phyloP scores from a whole-genome alignment of 129 eudicot genomes.

The Chrysanthemum seticuspe region DNA sequence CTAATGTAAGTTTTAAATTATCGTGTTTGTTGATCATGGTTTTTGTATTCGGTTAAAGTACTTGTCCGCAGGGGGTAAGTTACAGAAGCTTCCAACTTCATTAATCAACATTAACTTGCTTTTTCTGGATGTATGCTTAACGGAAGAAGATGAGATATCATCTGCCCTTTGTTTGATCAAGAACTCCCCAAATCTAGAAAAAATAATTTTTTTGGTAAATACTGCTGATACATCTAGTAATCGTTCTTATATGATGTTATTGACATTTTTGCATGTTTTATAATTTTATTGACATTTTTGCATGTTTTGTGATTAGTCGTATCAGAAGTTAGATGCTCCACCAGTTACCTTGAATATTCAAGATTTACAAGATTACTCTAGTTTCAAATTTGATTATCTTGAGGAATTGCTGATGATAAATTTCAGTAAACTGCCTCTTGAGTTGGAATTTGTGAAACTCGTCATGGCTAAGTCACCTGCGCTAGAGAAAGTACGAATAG shows the following conservation, averaged over 20 bases:
- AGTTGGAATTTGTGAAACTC: conserved; percentile 12
- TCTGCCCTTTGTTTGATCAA: neutral
- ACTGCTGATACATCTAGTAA: too few relatives aligned
- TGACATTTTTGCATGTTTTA: neutral
- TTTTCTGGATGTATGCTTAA: neutral
- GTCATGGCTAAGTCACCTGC: conserved; percentile 5
- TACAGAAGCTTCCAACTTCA: conserved; percentile 6
- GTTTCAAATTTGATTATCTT: neutral
- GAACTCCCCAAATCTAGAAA: neutral
- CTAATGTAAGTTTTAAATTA: neutral
- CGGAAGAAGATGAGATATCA: neutral
- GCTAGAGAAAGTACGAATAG: neutral
- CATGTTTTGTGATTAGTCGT: neutral
- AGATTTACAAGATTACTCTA: neutral
- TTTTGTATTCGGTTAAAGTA: conserved; percentile 5
- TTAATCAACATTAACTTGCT: neutral
- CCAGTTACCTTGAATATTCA: neutral
- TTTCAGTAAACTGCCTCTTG: neutral
- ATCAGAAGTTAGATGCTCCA: neutral
- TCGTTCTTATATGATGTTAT: too few relatives aligned
- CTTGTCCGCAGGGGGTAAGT: neutral
- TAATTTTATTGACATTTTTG: too few relatives aligned
- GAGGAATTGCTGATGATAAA: neutral
- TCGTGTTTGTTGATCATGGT: neutral
- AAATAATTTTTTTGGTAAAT: neutral